Evolutionary conservation across 2,329 filamentous ascomycete genomes (phyloP), one percentile per base, ranked within the genome.

Genomic region (Dothideomycetes sp.): DNA sequence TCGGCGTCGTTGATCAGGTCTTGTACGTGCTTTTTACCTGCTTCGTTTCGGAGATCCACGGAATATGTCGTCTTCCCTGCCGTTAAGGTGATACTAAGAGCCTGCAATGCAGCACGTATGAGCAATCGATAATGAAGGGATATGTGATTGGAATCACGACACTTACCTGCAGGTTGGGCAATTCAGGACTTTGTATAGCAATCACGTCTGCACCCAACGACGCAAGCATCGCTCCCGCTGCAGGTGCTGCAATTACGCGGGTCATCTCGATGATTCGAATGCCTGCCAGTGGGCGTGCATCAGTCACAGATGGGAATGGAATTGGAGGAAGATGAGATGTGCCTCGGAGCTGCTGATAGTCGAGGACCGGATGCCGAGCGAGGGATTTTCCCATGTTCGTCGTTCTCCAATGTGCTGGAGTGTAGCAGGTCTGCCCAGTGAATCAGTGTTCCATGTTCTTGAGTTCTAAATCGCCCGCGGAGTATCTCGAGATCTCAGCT

Each of bases 1-100:
- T 74, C 71, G 0, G 70, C 70, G 5, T 70, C 64, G 3, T 50
- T 47, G 5, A 74, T 57, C 4, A 74, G 56, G 10, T 50, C 52
- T 2, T 59, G 50, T 9, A 71, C 52, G 28, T 58, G 61, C 30
- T 59, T 49, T 0, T 61, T 54, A 38, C 67, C 64, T 10, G 49
- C 56, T 25, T 61, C 56, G 0, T 59, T 51, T 1, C 59, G 57
- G 16, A 73, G 58, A 48, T 73, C 62, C 0, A 73, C 55, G 37
- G 61, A 51, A 1, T 58, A 47, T 22, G 64, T 69, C 61, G 67
- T 66, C 46, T 74, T 74, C 2, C 71, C 71, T 57, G 63, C 66
- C 47, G 64, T 71, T 2, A 73, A 53, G 42, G 73, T 69, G 3
- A 57, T 54, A 32, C 69, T 65, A 12, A 71, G 35, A 0, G 38